Conservation (phyloP, 2,329 filamentous ascomycete species). For the Lanzia echinophila region DNA sequence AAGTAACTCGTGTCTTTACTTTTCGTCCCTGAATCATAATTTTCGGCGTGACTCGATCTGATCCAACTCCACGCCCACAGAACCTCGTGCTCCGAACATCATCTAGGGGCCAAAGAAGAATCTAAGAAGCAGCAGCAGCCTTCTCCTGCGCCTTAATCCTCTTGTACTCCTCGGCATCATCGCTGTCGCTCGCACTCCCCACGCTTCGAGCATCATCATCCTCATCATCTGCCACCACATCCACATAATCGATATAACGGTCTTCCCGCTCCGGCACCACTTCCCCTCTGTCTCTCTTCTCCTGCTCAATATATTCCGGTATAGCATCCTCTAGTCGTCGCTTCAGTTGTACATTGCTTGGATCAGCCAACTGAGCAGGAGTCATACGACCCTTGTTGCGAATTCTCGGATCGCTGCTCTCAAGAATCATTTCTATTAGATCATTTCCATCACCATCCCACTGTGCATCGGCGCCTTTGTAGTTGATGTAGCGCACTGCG, state of each 20-base stretch:
- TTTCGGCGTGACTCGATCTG: too few relatives aligned
- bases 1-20: too few relatives aligned
- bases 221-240: slow-evolving; percentile 23
- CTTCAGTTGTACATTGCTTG: slow-evolving; percentile 55
- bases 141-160: slow-evolving; percentile 48
- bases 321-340: slow-evolving; percentile 53
- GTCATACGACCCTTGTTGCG: slow-evolving; percentile 69
- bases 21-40: too few relatives aligned
- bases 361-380: slow-evolving; percentile 66
- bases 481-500: slow-evolving; percentile 71
- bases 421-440: slow-evolving; percentile 73
- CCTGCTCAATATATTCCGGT: slow-evolving; percentile 47
- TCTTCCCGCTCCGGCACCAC: too few relatives aligned
- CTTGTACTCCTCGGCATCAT: slow-evolving; percentile 49
- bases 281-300: slow-evolving; percentile 41
- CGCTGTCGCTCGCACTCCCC: slow-evolving; percentile 58
- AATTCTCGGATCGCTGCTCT: slow-evolving; percentile 58
- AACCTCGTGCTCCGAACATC: too few relatives aligned
- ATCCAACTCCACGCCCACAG: too few relatives aligned
- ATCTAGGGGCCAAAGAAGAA: too few relatives aligned
- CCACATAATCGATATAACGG: slow-evolving; percentile 47
- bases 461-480: slow-evolving; percentile 41
- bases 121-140: not conserved
- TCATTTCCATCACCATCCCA: slow-evolving; percentile 56
- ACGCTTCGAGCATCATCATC: slow-evolving; percentile 46